These are phyloP conservation scores for Curvularia verruculosa DNA, from an alignment of 2,329 filamentous ascomycete species.

Conservation along the genomic window DNA sequence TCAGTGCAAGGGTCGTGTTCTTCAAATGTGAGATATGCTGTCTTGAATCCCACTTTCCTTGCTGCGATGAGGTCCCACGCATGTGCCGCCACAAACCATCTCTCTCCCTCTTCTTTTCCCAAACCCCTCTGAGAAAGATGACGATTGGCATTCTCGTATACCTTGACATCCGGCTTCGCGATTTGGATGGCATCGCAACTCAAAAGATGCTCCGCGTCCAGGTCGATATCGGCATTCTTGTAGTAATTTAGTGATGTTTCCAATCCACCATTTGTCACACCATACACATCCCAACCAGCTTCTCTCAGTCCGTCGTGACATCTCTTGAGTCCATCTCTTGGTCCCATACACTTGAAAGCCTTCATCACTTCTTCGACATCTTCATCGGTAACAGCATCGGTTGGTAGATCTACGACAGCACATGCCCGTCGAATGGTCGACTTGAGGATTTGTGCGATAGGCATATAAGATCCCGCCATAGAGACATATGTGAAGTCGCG, in stretches of 20 bases:
- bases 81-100: conserved; percentile 39
- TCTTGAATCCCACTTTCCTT: conserved; percentile 31
- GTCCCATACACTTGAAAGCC: conserved; percentile 30
- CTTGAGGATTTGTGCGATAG: conserved; percentile 30
- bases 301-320: conserved; percentile 30
- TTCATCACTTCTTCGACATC: conserved; percentile 28
- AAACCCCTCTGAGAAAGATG: conserved; percentile 17
- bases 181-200: conserved; percentile 29
- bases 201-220: conserved; percentile 27
- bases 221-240: conserved; percentile 22
- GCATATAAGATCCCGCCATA: conserved; percentile 25
- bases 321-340: conserved; percentile 27
- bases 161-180: conserved; percentile 30
- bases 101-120: conserved; percentile 16
- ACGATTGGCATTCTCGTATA: conserved; percentile 29
- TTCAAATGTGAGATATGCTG: conserved; percentile 34
- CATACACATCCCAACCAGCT: conserved; percentile 30
- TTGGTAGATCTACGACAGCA: conserved; percentile 25
- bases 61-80: conserved; percentile 34
- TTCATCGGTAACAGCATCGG: conserved; percentile 24
- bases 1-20: conserved; percentile 33
- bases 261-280: conserved; percentile 31
- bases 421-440: conserved; percentile 31
- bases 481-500: conserved; percentile 36
- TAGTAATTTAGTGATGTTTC: conserved; percentile 29